Base-by-base conservation (phyloP, 179 eudicot species). In the Beta corolliflora region DNA sequence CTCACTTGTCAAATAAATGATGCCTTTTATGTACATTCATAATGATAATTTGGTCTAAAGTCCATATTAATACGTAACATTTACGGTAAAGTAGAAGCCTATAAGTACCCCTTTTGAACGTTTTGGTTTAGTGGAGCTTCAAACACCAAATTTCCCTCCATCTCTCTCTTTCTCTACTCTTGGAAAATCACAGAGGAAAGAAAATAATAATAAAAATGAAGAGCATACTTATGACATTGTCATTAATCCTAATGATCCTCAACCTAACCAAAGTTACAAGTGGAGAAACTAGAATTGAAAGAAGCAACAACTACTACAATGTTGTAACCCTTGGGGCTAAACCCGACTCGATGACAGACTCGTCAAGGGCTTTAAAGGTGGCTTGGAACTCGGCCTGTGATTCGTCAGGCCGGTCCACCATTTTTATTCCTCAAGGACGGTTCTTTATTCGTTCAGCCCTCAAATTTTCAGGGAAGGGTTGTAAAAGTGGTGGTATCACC, bases 321-420 rank as follows among this genome's bases (percentile, higher is more conserved):
- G 73, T 86, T 18, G 83, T 73, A 52, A 19, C 36, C 18, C 68
- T 86, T 9, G 89, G 90, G 0, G 89, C 84, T 5, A 67, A 16
- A 46, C 80, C 87, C 16, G 77, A 88, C 75, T 87, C 84, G 1
- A 53, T 48, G 4, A 72, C 82, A 0, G 92, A 89, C 79, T 77
- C 89, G 12, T 54, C 86, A 14, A 67, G 73, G 21, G 78, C 90
- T 5, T 70, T 89, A 25, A 23, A 63, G 7, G 65, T 71, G 9
- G 89, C 92, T 13, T 89, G 92, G 90, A 45, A 65, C 9, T 48
- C 71, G n/a, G 90, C 90, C 14, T 89, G 92, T 73, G 76, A 41
- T 12, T 81, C 89, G 2, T 0, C 83, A 0, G 80, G 77, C 56
- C 79, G 76, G 56, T 80, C 85, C 12, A 86, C 87, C 7, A 81